Evolutionary conservation across 768 basidiomycete species (phyloP).

Genomic region (Termitomyces sp.): DNA sequence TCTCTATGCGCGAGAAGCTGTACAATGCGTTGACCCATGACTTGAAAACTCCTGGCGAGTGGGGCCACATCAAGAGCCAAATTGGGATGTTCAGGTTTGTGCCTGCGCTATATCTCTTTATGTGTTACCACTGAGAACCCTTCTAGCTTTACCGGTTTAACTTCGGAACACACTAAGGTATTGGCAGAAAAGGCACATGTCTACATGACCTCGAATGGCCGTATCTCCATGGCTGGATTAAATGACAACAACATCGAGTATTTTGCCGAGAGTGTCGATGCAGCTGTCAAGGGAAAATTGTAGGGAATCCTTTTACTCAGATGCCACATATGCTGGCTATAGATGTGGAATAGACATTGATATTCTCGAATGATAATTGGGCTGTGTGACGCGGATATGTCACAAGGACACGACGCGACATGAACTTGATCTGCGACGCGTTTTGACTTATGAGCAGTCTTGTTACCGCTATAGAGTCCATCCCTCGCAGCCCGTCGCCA

Average conservation of each 20-base stretch:
- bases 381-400: not conserved
- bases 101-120: not conserved
- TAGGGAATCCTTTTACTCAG: conserved; percentile 27
- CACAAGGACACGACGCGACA: conserved; percentile 4
- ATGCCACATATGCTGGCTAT: conserved; percentile 2
- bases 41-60: conserved; percentile 87
- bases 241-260: conserved; percentile 82
- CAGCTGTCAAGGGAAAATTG: conserved; percentile 72
- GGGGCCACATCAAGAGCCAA: conserved; percentile 93
- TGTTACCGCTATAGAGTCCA: not conserved
- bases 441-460: conserved; percentile 5
- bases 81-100: conserved; percentile 96
- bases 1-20: conserved; percentile 83
- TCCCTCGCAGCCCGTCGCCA: conserved; percentile 24
- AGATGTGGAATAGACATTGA: conserved; percentile 6
- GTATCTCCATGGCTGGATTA: conserved; percentile 91
- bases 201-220: conserved; percentile 92
- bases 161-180: conserved; percentile 68
- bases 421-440: conserved; percentile 1
- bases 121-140: not conserved
- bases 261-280: conserved; percentile 83
- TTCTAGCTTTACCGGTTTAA: conserved; percentile 79
- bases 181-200: conserved; percentile 86
- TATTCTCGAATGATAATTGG: not conserved
- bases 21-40: conserved; percentile 73